Percentiles rank a stretch among this genome's conserved stretches.
phyloP scores from a whole-genome alignment of 169 alveolate species.

The Plasmodium knowlesi region DNA sequence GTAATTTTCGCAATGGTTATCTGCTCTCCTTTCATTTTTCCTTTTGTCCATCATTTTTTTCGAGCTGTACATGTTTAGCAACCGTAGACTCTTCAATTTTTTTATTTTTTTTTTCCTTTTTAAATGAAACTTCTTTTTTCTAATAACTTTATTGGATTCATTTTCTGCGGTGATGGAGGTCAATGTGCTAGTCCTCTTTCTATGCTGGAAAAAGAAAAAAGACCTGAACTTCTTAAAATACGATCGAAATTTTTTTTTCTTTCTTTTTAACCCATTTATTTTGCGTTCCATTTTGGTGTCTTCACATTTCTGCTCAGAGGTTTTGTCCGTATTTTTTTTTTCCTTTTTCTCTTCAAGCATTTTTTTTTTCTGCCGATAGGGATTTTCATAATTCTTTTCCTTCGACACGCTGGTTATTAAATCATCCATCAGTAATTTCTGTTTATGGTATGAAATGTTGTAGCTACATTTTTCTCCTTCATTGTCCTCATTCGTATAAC shows the following conservation, averaged over 20 bases:
- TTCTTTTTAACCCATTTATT: background rate
- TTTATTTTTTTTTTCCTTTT: slow-evolving; percentile 18
- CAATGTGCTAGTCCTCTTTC: background rate
- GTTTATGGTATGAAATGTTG: background rate
- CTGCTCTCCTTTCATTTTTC: background rate
- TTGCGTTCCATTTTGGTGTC: slow-evolving; percentile 4
- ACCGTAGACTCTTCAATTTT: slow-evolving; percentile 30
- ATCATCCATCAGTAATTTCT: slow-evolving; percentile 4
- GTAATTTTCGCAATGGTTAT: slow-evolving; percentile 7
- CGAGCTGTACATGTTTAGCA: slow-evolving; percentile 16
- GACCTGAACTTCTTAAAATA: slow-evolving; percentile 39
- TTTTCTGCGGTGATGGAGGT: background rate
- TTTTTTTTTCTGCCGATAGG: background rate
- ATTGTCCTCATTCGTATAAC: background rate
- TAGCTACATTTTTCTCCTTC: background rate
- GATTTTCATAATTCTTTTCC: background rate
- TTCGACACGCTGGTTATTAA: slow-evolving; percentile 16
- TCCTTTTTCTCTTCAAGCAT: background rate
- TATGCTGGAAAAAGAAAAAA: slow-evolving; percentile 15
- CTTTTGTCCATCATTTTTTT: background rate
- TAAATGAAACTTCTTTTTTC: slow-evolving; percentile 24
- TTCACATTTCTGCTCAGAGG: background rate
- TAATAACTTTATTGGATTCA: background rate
- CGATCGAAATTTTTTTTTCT: slow-evolving; percentile 12
- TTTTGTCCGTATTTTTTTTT: background rate